phyloP scores from a whole-genome alignment of 257 asterid genomes.

The Solanum paucissectum region DNA sequence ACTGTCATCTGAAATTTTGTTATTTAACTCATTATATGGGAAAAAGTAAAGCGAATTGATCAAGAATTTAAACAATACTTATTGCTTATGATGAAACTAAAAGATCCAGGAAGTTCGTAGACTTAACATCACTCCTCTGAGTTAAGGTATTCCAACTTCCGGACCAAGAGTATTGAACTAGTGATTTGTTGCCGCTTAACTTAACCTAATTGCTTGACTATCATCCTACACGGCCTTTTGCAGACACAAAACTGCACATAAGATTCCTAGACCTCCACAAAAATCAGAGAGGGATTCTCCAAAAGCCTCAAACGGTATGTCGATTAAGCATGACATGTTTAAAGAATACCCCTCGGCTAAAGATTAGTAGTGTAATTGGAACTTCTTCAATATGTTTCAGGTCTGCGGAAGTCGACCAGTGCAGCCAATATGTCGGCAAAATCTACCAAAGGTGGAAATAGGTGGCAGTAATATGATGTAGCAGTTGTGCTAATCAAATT shows the following conservation, averaged over 20 bases:
- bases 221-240: not conserved
- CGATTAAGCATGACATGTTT: not conserved
- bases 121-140: not conserved
- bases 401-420: constrained; percentile 25
- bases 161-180: not conserved
- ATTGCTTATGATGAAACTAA: not conserved
- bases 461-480: constrained; percentile 17
- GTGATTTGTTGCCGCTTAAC: not conserved
- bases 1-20: not conserved
- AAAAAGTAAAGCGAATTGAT: not conserved
- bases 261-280: constrained; percentile 17
- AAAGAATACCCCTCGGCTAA: not conserved
- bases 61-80: not conserved
- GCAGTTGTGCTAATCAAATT: not conserved
- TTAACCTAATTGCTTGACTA: not conserved
- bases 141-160: not conserved
- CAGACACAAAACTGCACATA: constrained; percentile 20
- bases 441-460: constrained; percentile 11
- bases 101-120: not conserved
- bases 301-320: constrained; percentile 29
- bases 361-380: not conserved
- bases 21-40: not conserved
- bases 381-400: constrained; percentile 17
- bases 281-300: constrained; percentile 20
- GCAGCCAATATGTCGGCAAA: constrained; percentile 19